phyloP scores from a whole-genome alignment of 202 grass and related monocot genomes.

The Hordeum pubiflorum region DNA sequence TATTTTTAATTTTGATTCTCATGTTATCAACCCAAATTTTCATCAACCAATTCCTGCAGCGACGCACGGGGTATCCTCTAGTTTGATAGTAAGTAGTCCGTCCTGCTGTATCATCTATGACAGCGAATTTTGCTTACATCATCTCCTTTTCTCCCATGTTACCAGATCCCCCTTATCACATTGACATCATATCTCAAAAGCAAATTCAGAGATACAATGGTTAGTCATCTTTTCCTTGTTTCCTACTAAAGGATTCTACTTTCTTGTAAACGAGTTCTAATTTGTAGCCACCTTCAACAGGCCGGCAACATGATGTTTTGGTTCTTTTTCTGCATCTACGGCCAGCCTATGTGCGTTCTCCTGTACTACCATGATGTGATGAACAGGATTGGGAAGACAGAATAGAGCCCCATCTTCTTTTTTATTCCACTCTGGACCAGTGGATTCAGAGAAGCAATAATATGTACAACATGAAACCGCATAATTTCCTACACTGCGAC shows the following conservation, averaged over 20 bases:
- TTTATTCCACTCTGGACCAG: not conserved
- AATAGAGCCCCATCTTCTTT: not conserved
- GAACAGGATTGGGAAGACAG: constrained; percentile 45
- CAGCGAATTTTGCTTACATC: not conserved
- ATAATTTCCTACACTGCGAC: not conserved
- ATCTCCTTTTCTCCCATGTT: not conserved
- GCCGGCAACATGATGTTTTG: constrained; percentile 81
- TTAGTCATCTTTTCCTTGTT: constrained; percentile 15
- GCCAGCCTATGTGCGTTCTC: constrained; percentile 70
- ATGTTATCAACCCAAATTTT: too few species aligned
- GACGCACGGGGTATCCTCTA: too few species aligned
- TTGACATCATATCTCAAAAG: constrained; percentile 61
- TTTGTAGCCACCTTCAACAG: constrained; percentile 18
- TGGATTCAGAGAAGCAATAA: constrained; percentile 25
- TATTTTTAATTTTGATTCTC: too few species aligned
- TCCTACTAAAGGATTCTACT: not conserved
- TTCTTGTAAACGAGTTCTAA: constrained; percentile 14
- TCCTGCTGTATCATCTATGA: not conserved
- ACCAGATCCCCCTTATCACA: constrained; percentile 58
- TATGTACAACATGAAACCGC: not conserved
- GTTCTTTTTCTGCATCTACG: constrained; percentile 77
- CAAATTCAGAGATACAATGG: constrained; percentile 72
- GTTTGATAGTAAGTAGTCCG: not conserved
- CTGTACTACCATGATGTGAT: constrained; percentile 81
- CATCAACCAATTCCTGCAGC: too few species aligned